A percentile compares a stretch with the other conserved stretches of the same genome.
Evolutionary conservation across 306 rosid genomes (phyloP).

Genomic region (Quercus agrifolia): DNA sequence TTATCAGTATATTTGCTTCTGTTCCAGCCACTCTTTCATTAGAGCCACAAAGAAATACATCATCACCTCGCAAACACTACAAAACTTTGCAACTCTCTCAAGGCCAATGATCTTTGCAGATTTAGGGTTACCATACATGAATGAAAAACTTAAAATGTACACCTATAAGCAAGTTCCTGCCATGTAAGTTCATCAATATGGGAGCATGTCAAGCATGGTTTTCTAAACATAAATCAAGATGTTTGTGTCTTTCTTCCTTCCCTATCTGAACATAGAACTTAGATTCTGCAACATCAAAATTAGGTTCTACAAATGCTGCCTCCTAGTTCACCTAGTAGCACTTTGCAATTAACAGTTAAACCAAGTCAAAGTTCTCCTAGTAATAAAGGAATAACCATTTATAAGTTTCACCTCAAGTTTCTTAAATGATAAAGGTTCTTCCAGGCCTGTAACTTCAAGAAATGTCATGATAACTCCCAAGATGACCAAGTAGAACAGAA

Average conservation of each 20-base stretch:
- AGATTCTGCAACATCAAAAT: conserved; percentile 81
- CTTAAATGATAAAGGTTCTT: conserved; percentile 53
- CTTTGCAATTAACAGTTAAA: conserved; percentile 75
- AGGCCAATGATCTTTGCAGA: conserved; percentile 75
- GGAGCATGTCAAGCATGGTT: conserved; percentile 73
- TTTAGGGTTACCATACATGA: conserved; percentile 89
- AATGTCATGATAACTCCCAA: conserved; percentile 70
- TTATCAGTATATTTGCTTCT: conserved; percentile 95
- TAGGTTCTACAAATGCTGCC: conserved; percentile 89
- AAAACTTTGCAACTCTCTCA: conserved; percentile 79
- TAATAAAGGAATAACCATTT: conserved; percentile 43
- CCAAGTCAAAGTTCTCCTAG: conserved; percentile 67
- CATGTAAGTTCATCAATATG: conserved; percentile 82
- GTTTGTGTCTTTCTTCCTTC: conserved; percentile 85
- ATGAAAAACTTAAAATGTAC: conserved; percentile 63
- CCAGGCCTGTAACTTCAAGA: conserved; percentile 65
- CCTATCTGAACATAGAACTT: conserved; percentile 51
- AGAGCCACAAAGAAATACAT: conserved; percentile 96
- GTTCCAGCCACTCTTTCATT: conserved; percentile 90
- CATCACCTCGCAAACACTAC: conserved; percentile 92
- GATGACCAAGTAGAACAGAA: conserved; percentile 20
- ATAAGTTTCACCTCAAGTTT: conserved; percentile 83
- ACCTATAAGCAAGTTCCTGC: conserved; percentile 89
- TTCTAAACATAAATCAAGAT: conserved; percentile 51
- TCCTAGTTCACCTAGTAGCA: conserved; percentile 78